phyloP scores from a whole-genome alignment of 1,284 basidiomycete genomes.

The Naganishia cerealis region DNA sequence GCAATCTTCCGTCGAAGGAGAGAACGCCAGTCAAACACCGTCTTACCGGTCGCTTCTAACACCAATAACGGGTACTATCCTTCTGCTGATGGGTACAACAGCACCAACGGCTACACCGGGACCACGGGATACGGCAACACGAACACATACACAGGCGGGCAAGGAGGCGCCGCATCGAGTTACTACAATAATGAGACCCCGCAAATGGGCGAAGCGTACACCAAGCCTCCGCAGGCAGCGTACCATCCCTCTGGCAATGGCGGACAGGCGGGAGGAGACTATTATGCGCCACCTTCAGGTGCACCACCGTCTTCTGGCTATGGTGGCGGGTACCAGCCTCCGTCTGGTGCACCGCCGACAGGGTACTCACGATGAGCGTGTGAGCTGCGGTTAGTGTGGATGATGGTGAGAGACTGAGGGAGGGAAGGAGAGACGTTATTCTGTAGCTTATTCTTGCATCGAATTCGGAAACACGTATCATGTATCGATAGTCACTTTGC shows the following conservation, averaged over 20 bases:
- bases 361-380: slow-evolving; percentile 11
- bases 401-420: no score
- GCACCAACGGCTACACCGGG: background rate
- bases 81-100: slow-evolving; percentile 10
- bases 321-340: slow-evolving; percentile 8
- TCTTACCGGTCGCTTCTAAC: background rate
- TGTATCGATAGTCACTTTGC: no score
- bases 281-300: slow-evolving; percentile 12
- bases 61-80: slow-evolving; percentile 14
- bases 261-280: background rate
- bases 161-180: slow-evolving; percentile 2
- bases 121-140: background rate
- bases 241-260: slow-evolving; percentile 2
- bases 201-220: slow-evolving; percentile 19
- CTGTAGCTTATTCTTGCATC: no score
- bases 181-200: slow-evolving; percentile 8
- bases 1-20: slow-evolving; percentile 19
- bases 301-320: slow-evolving; percentile 8
- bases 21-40: background rate
- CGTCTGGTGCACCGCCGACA: slow-evolving; percentile 25
- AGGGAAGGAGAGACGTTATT: no score
- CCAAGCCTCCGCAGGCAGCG: slow-evolving; percentile 13
- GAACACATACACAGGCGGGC: background rate
- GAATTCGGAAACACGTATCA: no score
- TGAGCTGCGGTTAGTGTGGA: background rate